Base-by-base conservation (phyloP, 495 filamentous ascomycete species). In the Aspergillus kassunensis region DNA sequence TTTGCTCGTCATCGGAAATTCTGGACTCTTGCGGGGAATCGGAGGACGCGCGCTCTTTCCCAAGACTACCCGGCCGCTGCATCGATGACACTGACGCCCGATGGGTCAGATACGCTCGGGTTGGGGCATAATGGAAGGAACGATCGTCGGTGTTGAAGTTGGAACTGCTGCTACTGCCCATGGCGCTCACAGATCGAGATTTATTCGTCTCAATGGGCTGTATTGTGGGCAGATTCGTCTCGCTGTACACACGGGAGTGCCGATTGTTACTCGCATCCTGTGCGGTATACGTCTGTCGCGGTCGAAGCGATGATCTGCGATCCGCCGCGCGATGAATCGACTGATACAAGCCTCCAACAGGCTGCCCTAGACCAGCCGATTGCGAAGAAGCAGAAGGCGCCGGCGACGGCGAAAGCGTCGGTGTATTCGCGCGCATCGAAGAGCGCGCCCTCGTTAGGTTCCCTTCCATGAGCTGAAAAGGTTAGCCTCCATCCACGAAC, bases 371-470 rank as follows among this genome's bases (percentile, higher is more conserved):
- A 44, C 67, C 67, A 27, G 55, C 50, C 30, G 54, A 46, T 37
- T 53, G 62, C 21, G 58, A 62, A 34, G 45, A 53, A 7, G 61
- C 55, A 13, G 65, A 59, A 8, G 71, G 53, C 15, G 66, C 63
- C 23, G 73, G 71, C 35, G 78, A 82, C 6, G 75, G 64, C n/a
- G 82, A 79, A 4, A 19, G 3, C 5, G 75, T 73, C 20, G 83
- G 79, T 12, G 83, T 76, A 6, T 79, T 76, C n/a, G 76, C 66
- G 45, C 79, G 78, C 20, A 92, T 74, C 3, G 89, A 84, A 48
- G 82, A 86, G 46, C 91, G 83, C 18, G 90, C 91, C 27, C 89
- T 82, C 44, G 76, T 85, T 19, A 96, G 70, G 61, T 96, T 96
- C 15, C 85, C 89, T 68, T 96, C 91, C 89, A 96, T 95, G 15